These are phyloP conservation scores for Brassica rapa DNA, from an alignment of 345 rosid species.

Conservation along the genomic window DNA sequence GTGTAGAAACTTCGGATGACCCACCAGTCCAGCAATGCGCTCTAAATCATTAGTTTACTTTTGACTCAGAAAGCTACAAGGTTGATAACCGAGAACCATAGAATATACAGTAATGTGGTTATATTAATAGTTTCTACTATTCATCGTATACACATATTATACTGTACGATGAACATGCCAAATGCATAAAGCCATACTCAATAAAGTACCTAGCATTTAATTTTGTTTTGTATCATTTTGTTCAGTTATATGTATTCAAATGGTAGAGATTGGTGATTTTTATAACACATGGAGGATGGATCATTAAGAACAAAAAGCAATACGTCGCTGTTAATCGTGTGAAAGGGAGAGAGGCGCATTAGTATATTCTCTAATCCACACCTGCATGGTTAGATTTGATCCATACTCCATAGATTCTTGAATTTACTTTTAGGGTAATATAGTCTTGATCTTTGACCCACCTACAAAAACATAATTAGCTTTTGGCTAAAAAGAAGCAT, in stretches of 20 bases:
- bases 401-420: slow-evolving; percentile 11
- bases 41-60: background rate
- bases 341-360: slow-evolving; percentile 10
- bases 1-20: too few species aligned
- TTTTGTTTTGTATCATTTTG: background rate
- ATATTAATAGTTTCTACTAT: slow-evolving; percentile 13
- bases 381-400: slow-evolving; percentile 34
- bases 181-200: background rate
- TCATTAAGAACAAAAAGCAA: background rate
- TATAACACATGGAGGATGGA: background rate
- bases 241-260: background rate
- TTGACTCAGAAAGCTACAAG: slow-evolving; percentile 20
- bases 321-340: slow-evolving; percentile 29
- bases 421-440: background rate
- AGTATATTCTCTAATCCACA: slow-evolving; percentile 6
- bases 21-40: too few species aligned
- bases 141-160: background rate
- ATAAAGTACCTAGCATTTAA: background rate
- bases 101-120: background rate
- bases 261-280: background rate
- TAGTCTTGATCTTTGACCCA: background rate
- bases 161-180: slow-evolving; percentile 25
- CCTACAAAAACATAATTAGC: background rate
- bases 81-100: slow-evolving; percentile 21
- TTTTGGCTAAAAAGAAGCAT: background rate